Percentiles rank a stretch among this genome's conserved stretches.
These are phyloP conservation scores for Fusarium sarcochroum DNA, from an alignment of 2,329 filamentous ascomycete species.

Conservation along the genomic window DNA sequence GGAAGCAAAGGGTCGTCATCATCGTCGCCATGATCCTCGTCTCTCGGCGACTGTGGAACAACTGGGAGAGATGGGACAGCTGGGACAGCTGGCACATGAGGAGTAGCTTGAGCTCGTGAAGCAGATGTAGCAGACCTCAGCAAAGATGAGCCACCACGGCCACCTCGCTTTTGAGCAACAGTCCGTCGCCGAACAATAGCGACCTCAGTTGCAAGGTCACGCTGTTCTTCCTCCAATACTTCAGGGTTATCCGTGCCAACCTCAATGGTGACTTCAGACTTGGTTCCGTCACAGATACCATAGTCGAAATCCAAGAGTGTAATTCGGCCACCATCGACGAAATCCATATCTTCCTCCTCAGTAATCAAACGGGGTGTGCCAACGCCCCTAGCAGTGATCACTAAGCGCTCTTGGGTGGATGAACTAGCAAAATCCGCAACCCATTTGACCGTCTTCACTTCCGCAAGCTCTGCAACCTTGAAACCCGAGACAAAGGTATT, in stretches of 20 bases:
- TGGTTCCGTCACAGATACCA: constrained; percentile 66
- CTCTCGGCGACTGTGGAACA: constrained; percentile 42
- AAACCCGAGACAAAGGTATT: constrained; percentile 79
- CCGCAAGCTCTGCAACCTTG: constrained; percentile 74
- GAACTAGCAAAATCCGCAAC: constrained; percentile 69
- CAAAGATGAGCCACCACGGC: constrained; percentile 58
- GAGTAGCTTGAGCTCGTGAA: constrained; percentile 46
- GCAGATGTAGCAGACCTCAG: constrained; percentile 65
- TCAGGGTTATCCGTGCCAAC: constrained; percentile 80
- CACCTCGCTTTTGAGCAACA: constrained; percentile 72
- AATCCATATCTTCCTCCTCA: constrained; percentile 80
- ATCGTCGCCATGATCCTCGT: constrained; percentile 49
- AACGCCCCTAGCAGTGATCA: constrained; percentile 81
- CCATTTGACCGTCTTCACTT: constrained; percentile 79
- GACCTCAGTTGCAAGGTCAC: constrained; percentile 82
- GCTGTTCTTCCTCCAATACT: constrained; percentile 78
- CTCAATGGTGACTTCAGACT: constrained; percentile 76
- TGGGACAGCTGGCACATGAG: constrained; percentile 53
- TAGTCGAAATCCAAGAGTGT: constrained; percentile 82
- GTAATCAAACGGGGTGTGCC: constrained; percentile 68
- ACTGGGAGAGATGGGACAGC: constrained; percentile 53
- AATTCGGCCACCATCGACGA: constrained; percentile 83
- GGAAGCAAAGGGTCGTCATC: constrained; percentile 69
- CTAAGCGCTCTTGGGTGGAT: constrained; percentile 68
- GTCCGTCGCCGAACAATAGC: constrained; percentile 83